phyloP scores from a whole-genome alignment of 371 early-diverging fungal genomes.

The Circinella umbellata region DNA sequence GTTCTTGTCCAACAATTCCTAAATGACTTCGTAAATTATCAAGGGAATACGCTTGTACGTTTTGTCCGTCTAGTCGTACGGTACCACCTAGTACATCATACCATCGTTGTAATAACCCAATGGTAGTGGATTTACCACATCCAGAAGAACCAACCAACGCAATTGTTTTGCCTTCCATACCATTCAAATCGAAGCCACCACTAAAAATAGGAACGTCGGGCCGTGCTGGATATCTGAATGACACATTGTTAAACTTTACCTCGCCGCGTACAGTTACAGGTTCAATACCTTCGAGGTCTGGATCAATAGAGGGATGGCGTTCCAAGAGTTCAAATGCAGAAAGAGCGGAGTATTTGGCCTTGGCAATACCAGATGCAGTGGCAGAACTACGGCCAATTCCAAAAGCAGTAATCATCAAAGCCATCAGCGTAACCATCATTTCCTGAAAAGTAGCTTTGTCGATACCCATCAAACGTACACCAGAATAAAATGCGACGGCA shows the following conservation, averaged over 20 bases:
- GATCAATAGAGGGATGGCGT: slow-evolving; percentile 68
- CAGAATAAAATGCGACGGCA: slow-evolving; percentile 58
- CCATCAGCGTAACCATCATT: slow-evolving; percentile 69
- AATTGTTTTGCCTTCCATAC: slow-evolving; percentile 68
- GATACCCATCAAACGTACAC: slow-evolving; percentile 41
- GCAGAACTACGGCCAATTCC: slow-evolving; percentile 58
- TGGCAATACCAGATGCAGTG: slow-evolving; percentile 58
- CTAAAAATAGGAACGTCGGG: slow-evolving; percentile 71
- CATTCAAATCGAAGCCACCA: slow-evolving; percentile 63
- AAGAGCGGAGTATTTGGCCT: slow-evolving; percentile 81
- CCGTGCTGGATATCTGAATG: slow-evolving; percentile 81
- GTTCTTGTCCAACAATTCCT: slow-evolving; percentile 89
- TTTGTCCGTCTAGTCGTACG: slow-evolving; percentile 65
- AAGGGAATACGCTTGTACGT: slow-evolving; percentile 66
- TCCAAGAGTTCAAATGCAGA: slow-evolving; percentile 69
- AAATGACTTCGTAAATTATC: slow-evolving; percentile 69
- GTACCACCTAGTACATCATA: slow-evolving; percentile 76
- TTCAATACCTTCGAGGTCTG: slow-evolving; percentile 43
- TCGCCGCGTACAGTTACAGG: slow-evolving; percentile 25
- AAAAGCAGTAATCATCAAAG: slow-evolving; percentile 69
- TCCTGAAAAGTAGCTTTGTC: slow-evolving; percentile 28
- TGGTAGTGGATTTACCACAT: slow-evolving; percentile 80
- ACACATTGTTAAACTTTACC: slow-evolving; percentile 52
- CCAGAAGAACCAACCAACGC: slow-evolving; percentile 56
- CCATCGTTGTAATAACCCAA: slow-evolving; percentile 83